Conservation (phyloP, 176 grass and related monocot genomes). For the Lolium multiflorum region DNA sequence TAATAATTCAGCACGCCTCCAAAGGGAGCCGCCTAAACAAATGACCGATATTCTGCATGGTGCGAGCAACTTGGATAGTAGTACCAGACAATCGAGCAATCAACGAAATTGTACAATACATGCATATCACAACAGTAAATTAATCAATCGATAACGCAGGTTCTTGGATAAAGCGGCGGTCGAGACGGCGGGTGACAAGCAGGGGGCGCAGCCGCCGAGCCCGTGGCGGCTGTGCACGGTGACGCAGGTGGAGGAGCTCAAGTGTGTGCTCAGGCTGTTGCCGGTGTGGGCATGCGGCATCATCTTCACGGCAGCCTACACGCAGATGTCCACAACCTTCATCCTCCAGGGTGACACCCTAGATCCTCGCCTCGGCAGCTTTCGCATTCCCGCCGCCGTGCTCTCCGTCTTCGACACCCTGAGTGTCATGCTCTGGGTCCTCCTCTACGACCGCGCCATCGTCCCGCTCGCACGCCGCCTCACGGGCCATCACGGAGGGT, state of each 20-base stretch:
- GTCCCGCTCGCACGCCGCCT: too few relatives aligned
- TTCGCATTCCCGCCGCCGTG: conserved; percentile 51
- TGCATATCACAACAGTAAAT: background rate
- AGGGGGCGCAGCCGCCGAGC: conserved; percentile 1
- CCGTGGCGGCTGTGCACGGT: conserved; percentile 85
- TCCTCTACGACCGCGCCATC: too few relatives aligned
- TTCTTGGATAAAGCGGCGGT: too few relatives aligned
- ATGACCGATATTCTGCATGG: background rate
- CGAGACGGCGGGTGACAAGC: too few relatives aligned
- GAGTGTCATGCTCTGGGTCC: conserved; percentile 65
- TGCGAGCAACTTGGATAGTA: background rate
- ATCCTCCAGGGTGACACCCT: conserved; percentile 63
- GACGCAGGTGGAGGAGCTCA: conserved; percentile 90
- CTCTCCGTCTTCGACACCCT: conserved; percentile 70
- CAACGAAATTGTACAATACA: background rate
- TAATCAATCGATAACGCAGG: background rate
- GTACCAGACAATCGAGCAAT: background rate
- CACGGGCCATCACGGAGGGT: too few relatives aligned
- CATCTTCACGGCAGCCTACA: conserved; percentile 54
- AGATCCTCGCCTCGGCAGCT: conserved; percentile 51
- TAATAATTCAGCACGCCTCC: background rate
- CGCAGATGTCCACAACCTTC: conserved; percentile 61
- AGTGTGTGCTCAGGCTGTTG: conserved; percentile 56
- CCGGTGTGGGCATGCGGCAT: conserved; percentile 60
- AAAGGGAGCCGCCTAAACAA: background rate